Conservation (phyloP, 2,329 filamentous ascomycete genomes). For the Rosellinia necatrix region DNA sequence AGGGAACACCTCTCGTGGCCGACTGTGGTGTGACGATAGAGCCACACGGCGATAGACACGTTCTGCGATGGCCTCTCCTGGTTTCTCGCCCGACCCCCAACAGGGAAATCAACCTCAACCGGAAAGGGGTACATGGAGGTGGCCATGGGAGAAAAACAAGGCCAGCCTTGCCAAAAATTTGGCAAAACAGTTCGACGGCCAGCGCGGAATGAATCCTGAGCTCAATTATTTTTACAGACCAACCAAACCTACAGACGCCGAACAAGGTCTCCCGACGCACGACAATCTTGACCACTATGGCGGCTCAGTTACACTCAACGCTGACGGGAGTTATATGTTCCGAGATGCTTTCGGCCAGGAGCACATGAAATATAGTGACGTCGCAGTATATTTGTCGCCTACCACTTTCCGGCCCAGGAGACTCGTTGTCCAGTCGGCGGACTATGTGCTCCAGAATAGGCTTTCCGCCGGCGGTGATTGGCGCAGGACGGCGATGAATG, state of each 20-base stretch:
- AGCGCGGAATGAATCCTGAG: constrained; percentile 20
- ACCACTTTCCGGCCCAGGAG: constrained; percentile 31
- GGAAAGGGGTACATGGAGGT: constrained; percentile 9
- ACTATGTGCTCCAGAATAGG: constrained; percentile 23
- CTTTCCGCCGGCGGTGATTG: constrained; percentile 27
- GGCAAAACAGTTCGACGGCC: constrained; percentile 22
- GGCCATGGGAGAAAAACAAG: constrained; percentile 15
- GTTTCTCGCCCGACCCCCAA: background rate
- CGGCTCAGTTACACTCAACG: constrained; percentile 7
- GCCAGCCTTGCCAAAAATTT: constrained; percentile 22
- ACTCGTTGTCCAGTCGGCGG: constrained; percentile 32
- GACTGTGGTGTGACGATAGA: background rate
- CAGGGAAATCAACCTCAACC: background rate
- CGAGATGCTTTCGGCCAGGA: constrained; percentile 30
- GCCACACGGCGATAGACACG: background rate
- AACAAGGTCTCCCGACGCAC: constrained; percentile 9
- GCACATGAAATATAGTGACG: constrained; percentile 32
- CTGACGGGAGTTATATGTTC: constrained; percentile 29
- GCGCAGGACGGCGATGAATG: constrained; percentile 30
- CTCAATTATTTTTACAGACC: constrained; percentile 19
- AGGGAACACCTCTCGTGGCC: background rate
- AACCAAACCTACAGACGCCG: constrained; percentile 8
- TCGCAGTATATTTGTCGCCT: constrained; percentile 35
- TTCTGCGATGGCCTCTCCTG: background rate
- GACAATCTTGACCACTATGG: constrained; percentile 16